These are phyloP conservation scores for Melanopsichium pennsylvanicum DNA, from an alignment of 1,284 basidiomycete genomes.

Conservation along the genomic window DNA sequence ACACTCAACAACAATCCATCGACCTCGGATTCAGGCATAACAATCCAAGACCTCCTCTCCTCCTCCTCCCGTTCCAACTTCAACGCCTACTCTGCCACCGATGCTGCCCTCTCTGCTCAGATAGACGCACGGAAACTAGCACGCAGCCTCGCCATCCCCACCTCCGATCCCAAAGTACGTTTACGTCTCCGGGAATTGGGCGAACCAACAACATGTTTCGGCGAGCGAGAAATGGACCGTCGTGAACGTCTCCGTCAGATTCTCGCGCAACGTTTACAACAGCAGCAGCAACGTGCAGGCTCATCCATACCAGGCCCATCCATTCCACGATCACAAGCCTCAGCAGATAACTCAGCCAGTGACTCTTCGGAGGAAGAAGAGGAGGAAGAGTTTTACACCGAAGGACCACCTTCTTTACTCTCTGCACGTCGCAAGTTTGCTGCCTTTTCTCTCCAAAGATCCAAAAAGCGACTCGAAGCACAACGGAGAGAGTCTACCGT, in stretches of 20 bases:
- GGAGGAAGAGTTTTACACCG: constrained; percentile 95
- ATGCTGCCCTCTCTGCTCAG: constrained; percentile 50
- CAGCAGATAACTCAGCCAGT: constrained; percentile 66
- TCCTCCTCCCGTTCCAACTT: too few species aligned
- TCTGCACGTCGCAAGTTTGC: constrained; percentile 84
- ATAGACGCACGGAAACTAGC: constrained; percentile 75
- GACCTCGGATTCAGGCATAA: constrained; percentile 24
- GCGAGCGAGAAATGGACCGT: constrained; percentile 78
- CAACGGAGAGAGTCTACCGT: constrained; percentile 87
- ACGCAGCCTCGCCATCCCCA: constrained; percentile 92
- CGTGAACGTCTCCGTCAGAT: constrained; percentile 93
- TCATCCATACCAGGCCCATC: constrained; percentile 1
- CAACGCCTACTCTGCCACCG: constrained; percentile 27
- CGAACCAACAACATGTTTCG: constrained; percentile 95
- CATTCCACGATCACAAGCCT: constrained; percentile 73
- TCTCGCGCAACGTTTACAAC: constrained; percentile 57
- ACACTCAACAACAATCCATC: too few species aligned
- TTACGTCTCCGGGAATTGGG: constrained; percentile 87
- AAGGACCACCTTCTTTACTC: constrained; percentile 84
- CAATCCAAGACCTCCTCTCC: constrained; percentile 36
- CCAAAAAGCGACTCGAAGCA: constrained; percentile 85
- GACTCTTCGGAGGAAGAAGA: constrained; percentile 68
- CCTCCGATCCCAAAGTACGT: constrained; percentile 91
- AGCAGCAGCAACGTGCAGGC: constrained; percentile 67
- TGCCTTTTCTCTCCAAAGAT: constrained; percentile 91